A percentile compares a stretch with the other conserved stretches of the same genome.
Conservation (phyloP, 148 eudicot species). For the Silene conica region DNA sequence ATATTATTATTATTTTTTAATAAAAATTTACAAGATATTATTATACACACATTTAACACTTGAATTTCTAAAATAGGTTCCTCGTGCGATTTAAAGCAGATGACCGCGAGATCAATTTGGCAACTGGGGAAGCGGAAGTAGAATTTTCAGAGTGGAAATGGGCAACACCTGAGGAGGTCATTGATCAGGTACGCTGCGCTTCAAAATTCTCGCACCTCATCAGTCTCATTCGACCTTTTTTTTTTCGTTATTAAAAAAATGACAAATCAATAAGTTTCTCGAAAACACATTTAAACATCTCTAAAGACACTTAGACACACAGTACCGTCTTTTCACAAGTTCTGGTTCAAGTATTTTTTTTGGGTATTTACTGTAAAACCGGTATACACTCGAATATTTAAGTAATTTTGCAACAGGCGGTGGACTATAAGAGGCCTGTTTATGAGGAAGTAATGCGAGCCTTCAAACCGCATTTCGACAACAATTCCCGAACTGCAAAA, state of each 20-base stretch:
- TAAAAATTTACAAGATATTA: background rate
- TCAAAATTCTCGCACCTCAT: background rate
- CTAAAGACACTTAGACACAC: no score
- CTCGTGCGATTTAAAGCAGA: slow-evolving; percentile 72
- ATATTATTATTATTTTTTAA: no score
- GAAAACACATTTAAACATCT: no score
- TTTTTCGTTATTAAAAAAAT: no score
- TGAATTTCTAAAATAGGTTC: slow-evolving; percentile 49
- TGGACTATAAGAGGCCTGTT: slow-evolving; percentile 94
- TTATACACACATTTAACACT: background rate
- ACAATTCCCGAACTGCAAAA: slow-evolving; percentile 47
- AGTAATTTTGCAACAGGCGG: slow-evolving; percentile 48
- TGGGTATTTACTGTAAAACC: no score
- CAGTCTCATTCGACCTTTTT: no score
- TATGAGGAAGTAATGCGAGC: slow-evolving; percentile 77
- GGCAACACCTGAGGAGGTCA: slow-evolving; percentile 76
- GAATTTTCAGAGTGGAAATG: slow-evolving; percentile 99
- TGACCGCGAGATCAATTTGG: slow-evolving; percentile 71
- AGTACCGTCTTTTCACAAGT: no score
- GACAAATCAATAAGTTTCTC: no score
- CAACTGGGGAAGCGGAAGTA: slow-evolving; percentile 66
- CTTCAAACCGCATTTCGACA: slow-evolving; percentile 53
- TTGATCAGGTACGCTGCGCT: slow-evolving; percentile 62
- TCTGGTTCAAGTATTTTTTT: no score
- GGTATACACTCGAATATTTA: background rate